Base-by-base conservation (phyloP, 1,284 basidiomycete genomes). In the Grifola frondosa region DNA sequence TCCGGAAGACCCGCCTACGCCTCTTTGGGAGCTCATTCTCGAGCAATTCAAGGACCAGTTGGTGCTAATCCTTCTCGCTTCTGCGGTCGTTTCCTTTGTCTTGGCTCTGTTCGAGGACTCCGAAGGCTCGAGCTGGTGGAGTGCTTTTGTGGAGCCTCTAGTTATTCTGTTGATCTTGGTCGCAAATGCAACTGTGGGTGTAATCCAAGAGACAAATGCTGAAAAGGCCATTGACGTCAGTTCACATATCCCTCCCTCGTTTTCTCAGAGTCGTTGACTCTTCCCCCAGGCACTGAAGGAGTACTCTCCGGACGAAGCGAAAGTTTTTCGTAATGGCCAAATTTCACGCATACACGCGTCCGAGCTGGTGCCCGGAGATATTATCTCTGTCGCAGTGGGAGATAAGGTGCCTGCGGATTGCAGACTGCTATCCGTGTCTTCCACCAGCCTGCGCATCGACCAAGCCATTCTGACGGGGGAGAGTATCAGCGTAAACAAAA, bases 41-140 rank as follows among this genome's bases (percentile, higher is more conserved):
- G 94, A 96, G 56, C 96, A 99, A 70, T 99, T 99, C 77, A 88
- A 97, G 73, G 94, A 97, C 69, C 91, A 95, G 68, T 82, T 97
- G 19, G 94, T 96, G 17, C 82, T 97, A 49, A 97, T 97, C 61
- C 79, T 97, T 20, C 84, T 97, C 31, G 91, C 80, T 3, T 96
- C 92, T 6, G 94, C 94, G 12, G 82, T 90, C 37, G 78, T 97
- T 49, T 97, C 93, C 2, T 94, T 97, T 62, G 72, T 93, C 10
- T 75, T 97, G 23, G 94, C 94, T 8, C 68, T 95, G 28, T 74
- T 97, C 46, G 94, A 97, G 62, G 78, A 84, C 32, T 70, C 76
- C 1, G 75, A 79, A 15, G 82, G 84, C 50, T 75, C 81, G 10
- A 75, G 73, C n/a, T 78, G 82, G 46, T 75, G 79, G 50, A 79